Evolutionary conservation across 2,329 filamentous ascomycete species (phyloP).

Genomic region (Colletotrichum tamarilloi): DNA sequence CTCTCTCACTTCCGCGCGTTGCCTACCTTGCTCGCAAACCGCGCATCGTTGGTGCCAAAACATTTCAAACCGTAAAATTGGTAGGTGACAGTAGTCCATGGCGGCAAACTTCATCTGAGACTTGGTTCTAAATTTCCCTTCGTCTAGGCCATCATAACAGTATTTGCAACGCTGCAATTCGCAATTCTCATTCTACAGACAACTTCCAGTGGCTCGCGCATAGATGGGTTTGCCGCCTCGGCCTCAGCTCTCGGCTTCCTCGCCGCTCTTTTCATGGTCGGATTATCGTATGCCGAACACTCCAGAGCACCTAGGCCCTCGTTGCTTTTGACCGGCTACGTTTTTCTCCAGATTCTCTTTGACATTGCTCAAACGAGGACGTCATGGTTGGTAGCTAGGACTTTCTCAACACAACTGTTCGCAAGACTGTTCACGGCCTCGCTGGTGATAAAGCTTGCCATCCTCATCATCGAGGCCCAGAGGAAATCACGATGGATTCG

Average conservation of each 20-base stretch:
- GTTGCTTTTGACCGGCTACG: slow-evolving; percentile 51
- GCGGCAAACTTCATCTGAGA: background rate
- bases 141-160: slow-evolving; percentile 35
- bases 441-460: slow-evolving; percentile 47
- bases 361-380: slow-evolving; percentile 57
- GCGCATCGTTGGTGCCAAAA: slow-evolving; percentile 43
- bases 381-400: slow-evolving; percentile 49
- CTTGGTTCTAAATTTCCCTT: background rate
- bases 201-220: slow-evolving; percentile 22
- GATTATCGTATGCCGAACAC: slow-evolving; percentile 45
- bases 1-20: slow-evolving; percentile 45
- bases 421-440: slow-evolving; percentile 49
- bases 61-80: slow-evolving; percentile 42
- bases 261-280: slow-evolving; percentile 42
- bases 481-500: slow-evolving; percentile 51
- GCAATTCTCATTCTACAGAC: slow-evolving; percentile 45
- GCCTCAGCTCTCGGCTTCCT: slow-evolving; percentile 43
- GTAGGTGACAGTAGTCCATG: background rate
- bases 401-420: slow-evolving; percentile 35
- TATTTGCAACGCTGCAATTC: slow-evolving; percentile 46
- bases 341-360: slow-evolving; percentile 55
- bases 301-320: slow-evolving; percentile 52
- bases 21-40: slow-evolving; percentile 42
- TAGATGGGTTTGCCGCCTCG: slow-evolving; percentile 44
- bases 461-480: slow-evolving; percentile 52